Percentiles rank a stretch among this genome's conserved stretches.
Evolutionary conservation across 2,329 filamentous ascomycete genomes (phyloP).

Genomic region (Aspergillus intermedius): DNA sequence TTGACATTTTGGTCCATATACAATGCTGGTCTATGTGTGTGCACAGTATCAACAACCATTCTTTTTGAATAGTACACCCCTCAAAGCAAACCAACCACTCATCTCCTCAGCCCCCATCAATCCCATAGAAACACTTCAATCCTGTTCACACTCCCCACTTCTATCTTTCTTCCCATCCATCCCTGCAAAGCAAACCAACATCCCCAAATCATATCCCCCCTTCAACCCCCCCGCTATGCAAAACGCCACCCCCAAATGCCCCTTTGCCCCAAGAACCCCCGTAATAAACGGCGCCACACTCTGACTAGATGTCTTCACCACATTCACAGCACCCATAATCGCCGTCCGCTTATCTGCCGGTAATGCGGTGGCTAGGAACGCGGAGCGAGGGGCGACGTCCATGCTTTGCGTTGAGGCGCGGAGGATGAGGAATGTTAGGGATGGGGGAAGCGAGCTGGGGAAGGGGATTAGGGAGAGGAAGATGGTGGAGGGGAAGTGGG

Average conservation of each 20-base stretch:
- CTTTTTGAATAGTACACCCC: too few relatives aligned
- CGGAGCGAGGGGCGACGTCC: slow-evolving; percentile 64
- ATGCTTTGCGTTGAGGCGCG: slow-evolving; percentile 60
- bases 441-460: slow-evolving; percentile 47
- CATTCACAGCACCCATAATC: slow-evolving; percentile 64
- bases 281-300: slow-evolving; percentile 59
- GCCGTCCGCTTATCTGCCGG: slow-evolving; percentile 61
- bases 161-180: slow-evolving; percentile 10
- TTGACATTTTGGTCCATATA: too few relatives aligned
- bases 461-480: slow-evolving; percentile 59
- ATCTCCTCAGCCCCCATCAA: too few relatives aligned
- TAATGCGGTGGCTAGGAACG: slow-evolving; percentile 62
- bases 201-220: slow-evolving; percentile 53
- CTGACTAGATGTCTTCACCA: slow-evolving; percentile 60
- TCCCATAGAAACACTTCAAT: too few relatives aligned
- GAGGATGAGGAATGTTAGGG: slow-evolving; percentile 56
- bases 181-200: slow-evolving; percentile 46
- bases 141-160: too few relatives aligned
- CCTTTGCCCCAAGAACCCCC: slow-evolving; percentile 53
- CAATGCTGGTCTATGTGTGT: too few relatives aligned
- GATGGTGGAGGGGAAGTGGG: slow-evolving; percentile 62
- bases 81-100: too few relatives aligned
- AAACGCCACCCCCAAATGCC: slow-evolving; percentile 58
- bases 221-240: slow-evolving; percentile 58
- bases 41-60: too few relatives aligned